phyloP scores from a whole-genome alignment of 257 asterid genomes.

The Solanum bulbocastanum region DNA sequence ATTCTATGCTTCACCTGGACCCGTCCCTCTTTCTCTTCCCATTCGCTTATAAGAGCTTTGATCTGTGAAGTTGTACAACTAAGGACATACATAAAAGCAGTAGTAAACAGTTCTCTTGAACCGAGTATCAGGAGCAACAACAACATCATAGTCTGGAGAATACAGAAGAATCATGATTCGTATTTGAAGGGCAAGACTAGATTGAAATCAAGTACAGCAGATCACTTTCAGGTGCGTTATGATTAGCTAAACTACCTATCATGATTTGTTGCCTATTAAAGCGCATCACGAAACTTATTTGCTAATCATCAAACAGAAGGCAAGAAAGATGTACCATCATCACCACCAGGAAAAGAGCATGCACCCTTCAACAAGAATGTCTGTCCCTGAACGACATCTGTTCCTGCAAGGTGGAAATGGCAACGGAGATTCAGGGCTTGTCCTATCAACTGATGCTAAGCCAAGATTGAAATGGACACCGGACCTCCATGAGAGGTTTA shows the following conservation, averaged over 20 bases:
- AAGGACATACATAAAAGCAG: constrained; percentile 23
- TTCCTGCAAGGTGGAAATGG: constrained; percentile 61
- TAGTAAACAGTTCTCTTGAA: constrained; percentile 9
- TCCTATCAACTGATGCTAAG: constrained; percentile 51
- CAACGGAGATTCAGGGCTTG: constrained; percentile 76
- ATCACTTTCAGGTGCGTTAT: not conserved
- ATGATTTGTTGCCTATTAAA: not conserved
- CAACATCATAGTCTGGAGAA: constrained; percentile 5
- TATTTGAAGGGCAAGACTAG: constrained; percentile 21
- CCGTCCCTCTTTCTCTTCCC: constrained; percentile 17
- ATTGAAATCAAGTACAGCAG: constrained; percentile 6
- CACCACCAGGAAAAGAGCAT: constrained; percentile 58
- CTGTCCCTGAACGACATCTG: constrained; percentile 55
- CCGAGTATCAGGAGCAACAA: constrained; percentile 9
- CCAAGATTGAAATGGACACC: constrained; percentile 97
- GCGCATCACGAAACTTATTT: constrained; percentile 6
- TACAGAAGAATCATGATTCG: constrained; percentile 13
- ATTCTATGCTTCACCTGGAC: constrained; percentile 62
- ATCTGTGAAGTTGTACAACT: constrained; percentile 16
- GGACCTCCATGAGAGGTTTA: constrained; percentile 78
- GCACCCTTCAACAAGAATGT: constrained; percentile 48
- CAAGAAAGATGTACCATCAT: constrained; percentile 52
- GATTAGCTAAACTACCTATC: not conserved
- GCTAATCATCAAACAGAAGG: constrained; percentile 16
- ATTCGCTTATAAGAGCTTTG: constrained; percentile 52